Base-by-base conservation (phyloP, 768 basidiomycete species). In the Gloeostereum incarnatum region DNA sequence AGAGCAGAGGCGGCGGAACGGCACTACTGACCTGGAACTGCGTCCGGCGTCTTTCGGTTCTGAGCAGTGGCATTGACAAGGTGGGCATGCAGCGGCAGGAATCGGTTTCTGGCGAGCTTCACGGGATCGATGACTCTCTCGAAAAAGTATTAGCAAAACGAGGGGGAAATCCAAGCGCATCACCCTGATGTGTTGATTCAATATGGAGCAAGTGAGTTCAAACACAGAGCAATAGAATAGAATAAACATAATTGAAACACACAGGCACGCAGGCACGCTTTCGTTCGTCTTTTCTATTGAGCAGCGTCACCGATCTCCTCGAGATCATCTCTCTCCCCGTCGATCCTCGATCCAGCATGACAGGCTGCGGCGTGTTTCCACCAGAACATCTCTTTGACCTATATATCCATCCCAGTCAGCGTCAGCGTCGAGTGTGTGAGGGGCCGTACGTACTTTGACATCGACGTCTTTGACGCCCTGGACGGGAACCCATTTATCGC, bases 341-440 rank as follows among this genome's bases (percentile, higher is more conserved):
- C 54, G 35, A 81, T 55, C 13, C 59, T 65, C 4, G 69, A 69
- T 13, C 71, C 68, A 38, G 72, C 71, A 50, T 90, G 87, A 48
- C 87, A 90, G 13, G 69, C 47, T 1, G 82, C 82, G 20, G 86
- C 87, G 49, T 90, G 87, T 56, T 90, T 86, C 81, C 81, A 86
- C 82, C 79, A 81, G 36, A 1, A 26, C 20, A 31, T 5, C 13
- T 87, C 84, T 46, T 73, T 75, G 22, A 84, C 78, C 81, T 82
- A 37, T 16, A 37, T 14, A 19, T 23, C 31, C 35, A 31, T 38
- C 25, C 22, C 36, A 38, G 14, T 36, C 35, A 17, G 30, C 6
- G 14, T 29, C 35, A 33, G 10, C 10, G 5, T 21, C 14, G 36
- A 41, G 19, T 6, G 36, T 14, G 6, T 22, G 13, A 20, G 13